Evolutionary conservation across 1,284 basidiomycete genomes (phyloP), one percentile per base, ranked within the genome.

Genomic region (Rhodotorula sp.): DNA sequence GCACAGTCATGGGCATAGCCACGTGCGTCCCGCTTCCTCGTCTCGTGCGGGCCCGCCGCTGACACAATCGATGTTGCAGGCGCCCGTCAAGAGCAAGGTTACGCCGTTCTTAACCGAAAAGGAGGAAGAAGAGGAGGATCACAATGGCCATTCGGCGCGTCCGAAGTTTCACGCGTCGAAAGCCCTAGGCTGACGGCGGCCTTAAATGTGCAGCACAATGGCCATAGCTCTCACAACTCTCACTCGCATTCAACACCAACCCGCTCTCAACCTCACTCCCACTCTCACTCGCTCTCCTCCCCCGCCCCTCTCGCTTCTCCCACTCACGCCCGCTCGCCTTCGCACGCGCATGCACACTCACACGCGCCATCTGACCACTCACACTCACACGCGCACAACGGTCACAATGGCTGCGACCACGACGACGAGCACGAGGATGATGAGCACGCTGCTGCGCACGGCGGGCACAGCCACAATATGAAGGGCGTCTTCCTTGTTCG

Each of bases 381-480:
- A 34, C 34, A 34, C 34, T 34, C 34, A 3, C 62, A 77, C 41
- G 66, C 65, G 12, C 74, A 78, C 65, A 64, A 50, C n/a, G 52
- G 58, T n/a, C 71, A 73, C 45, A 74, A 78, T 58, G 60, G 23
- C 14, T 55, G 61, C 56, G 72, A 63, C 41, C 50, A 77, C 13
- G 83, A 84, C 75, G 84, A 85, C 73, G 87, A 88, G 75, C 81
- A 80, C 1, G 84, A 86, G 54, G 76, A 79, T 34, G 80, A 82
- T 41, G 77, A 77, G 16, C 78, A 78, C 61, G 75, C 78, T 49
- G 74, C 81, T 45, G 77, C 74, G 5, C 80, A 79, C 42, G 46
- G 48, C 23, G 89, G 90, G 0, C 93, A 96, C 79, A 93, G 91
- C 81, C 93, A 99, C 82, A 99, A 99, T 81, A 99, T 99, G 97